Conservation (phyloP, 331 rosid genomes). For the Saraca asoca region DNA sequence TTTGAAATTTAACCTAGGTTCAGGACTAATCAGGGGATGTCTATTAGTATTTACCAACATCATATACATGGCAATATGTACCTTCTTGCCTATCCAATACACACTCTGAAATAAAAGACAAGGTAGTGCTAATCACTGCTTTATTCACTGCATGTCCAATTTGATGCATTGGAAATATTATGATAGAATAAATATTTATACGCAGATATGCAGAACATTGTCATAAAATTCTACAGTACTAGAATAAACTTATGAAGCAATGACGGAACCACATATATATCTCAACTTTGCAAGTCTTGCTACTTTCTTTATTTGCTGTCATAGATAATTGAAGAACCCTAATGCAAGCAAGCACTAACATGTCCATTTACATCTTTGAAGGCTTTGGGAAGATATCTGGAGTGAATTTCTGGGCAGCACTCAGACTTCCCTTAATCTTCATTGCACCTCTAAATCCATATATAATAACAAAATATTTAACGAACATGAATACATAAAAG, state of each 20-base stretch:
- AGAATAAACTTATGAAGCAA: too few relatives aligned
- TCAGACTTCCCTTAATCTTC: conserved; percentile 86
- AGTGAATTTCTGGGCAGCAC: conserved; percentile 88
- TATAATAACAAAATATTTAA: conserved; percentile 4
- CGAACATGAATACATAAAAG: conserved; percentile 1
- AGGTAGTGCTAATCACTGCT: not conserved
- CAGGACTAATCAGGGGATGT: not conserved
- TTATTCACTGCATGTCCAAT: conserved; percentile 1
- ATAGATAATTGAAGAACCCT: conserved; percentile 15
- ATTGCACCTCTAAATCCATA: conserved; percentile 68
- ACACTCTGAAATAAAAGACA: too few relatives aligned
- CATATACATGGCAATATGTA: too few relatives aligned
- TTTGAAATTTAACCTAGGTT: conserved; percentile 3
- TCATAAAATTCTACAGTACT: conserved; percentile 25
- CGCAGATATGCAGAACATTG: conserved; percentile 26
- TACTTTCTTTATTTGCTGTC: conserved; percentile 15
- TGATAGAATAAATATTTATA: conserved; percentile 5
- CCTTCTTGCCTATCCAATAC: too few relatives aligned
- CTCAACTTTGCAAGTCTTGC: conserved; percentile 10
- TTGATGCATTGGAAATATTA: conserved; percentile 13
- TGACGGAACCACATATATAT: too few relatives aligned
- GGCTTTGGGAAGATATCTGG: conserved; percentile 96
- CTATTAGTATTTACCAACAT: not conserved
- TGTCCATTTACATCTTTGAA: conserved; percentile 72
- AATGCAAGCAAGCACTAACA: not conserved